phyloP scores from a whole-genome alignment of 164 flowering plant species.

The Macadamia integrifolia region DNA sequence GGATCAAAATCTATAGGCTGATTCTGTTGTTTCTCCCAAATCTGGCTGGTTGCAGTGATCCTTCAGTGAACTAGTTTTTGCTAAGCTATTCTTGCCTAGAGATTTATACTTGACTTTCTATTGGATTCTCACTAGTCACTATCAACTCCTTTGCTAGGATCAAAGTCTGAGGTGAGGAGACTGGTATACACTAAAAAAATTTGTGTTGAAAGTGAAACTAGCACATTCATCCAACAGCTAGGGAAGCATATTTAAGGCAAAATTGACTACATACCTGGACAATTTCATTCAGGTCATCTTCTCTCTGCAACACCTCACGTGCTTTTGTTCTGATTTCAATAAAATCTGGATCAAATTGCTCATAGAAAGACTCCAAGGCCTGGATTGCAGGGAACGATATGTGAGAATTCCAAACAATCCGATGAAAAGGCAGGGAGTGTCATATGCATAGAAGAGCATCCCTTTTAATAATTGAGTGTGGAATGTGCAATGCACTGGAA shows the following conservation, averaged over 20 bases:
- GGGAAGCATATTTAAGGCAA: background rate
- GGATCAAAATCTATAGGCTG: too few relatives aligned
- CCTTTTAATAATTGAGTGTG: background rate
- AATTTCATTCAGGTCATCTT: slow-evolving; percentile 98
- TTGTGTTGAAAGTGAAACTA: too few relatives aligned
- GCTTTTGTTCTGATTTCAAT: slow-evolving; percentile 97
- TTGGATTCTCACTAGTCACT: too few relatives aligned
- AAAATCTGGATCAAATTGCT: slow-evolving; percentile 87
- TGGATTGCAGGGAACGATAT: slow-evolving; percentile 23
- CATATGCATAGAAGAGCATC: background rate
- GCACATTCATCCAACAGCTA: too few relatives aligned
- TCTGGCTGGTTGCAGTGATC: too few relatives aligned
- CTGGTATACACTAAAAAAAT: too few relatives aligned
- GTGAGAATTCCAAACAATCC: slow-evolving; percentile 1
- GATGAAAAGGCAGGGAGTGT: background rate
- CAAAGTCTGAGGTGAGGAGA: too few relatives aligned
- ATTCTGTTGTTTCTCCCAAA: too few relatives aligned
- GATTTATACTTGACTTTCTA: too few relatives aligned
- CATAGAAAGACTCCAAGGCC: slow-evolving; percentile 95
- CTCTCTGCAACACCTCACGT: slow-evolving; percentile 95
- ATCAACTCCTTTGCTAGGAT: too few relatives aligned
- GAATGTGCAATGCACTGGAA: background rate
- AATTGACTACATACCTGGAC: slow-evolving; percentile 62
- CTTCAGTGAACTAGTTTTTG: too few relatives aligned
- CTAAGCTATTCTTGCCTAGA: too few relatives aligned